These are phyloP conservation scores for Fusarium caatingaense DNA, from an alignment of 2,329 filamentous ascomycete species.

Conservation along the genomic window DNA sequence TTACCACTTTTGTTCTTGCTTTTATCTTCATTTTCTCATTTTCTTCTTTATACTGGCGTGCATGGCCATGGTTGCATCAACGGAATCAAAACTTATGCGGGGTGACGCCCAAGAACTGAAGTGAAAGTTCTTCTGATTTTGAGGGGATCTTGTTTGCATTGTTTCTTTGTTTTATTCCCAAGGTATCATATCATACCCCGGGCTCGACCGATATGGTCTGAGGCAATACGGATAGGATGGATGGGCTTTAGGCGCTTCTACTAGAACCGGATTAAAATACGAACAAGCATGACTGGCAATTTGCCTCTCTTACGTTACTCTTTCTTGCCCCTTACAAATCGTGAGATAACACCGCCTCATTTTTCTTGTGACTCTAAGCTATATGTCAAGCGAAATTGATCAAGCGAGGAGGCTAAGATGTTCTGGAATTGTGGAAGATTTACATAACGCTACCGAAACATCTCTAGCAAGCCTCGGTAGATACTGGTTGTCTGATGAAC, in stretches of 20 bases:
- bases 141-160: conserved; percentile 30
- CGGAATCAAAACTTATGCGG: conserved; percentile 28
- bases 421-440: background rate
- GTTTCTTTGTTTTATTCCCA: conserved; percentile 21
- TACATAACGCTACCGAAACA: background rate
- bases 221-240: conserved; percentile 25
- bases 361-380: background rate
- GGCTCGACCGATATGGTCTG: conserved; percentile 6
- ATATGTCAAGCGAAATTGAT: conserved; percentile 2
- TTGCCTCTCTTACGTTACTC: conserved; percentile 29
- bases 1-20: conserved; percentile 14
- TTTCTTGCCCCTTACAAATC: conserved; percentile 18
- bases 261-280: conserved; percentile 34
- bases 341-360: conserved; percentile 26
- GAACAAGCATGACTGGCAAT: conserved; percentile 34
- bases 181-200: conserved; percentile 4
- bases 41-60: conserved; percentile 30
- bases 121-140: conserved; percentile 24
- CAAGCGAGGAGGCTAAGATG: background rate
- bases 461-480: background rate
- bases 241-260: conserved; percentile 33
- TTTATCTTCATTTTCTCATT: conserved; percentile 23
- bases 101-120: conserved; percentile 23
- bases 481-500: background rate
- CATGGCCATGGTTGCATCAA: conserved; percentile 42